These are phyloP conservation scores for Aspergillus sp. DNA, from an alignment of 2,329 filamentous ascomycete species.

Conservation along the genomic window DNA sequence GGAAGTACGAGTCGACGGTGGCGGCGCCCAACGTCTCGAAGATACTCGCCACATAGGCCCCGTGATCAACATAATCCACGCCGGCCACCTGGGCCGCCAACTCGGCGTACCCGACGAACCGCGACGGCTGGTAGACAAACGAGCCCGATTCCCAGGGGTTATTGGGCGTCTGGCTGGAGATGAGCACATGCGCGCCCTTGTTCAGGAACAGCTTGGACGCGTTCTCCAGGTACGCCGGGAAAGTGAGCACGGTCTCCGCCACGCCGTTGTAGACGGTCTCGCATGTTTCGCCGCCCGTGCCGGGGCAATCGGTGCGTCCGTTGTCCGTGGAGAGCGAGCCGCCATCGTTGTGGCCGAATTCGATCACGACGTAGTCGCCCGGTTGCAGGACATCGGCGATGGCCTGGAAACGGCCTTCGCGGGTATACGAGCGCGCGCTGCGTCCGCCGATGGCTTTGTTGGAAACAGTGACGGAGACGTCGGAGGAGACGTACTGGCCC, in stretches of 20 bases:
- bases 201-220: slow-evolving; percentile 53
- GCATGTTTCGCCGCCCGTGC: slow-evolving; percentile 54
- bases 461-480: slow-evolving; percentile 49
- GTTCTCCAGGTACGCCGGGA: slow-evolving; percentile 58
- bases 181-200: slow-evolving; percentile 60
- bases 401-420: slow-evolving; percentile 62
- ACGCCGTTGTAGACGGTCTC: slow-evolving; percentile 51
- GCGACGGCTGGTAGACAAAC: slow-evolving; percentile 47
- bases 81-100: slow-evolving; percentile 45
- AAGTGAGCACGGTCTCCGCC: slow-evolving; percentile 59
- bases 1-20: slow-evolving; percentile 54
- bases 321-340: slow-evolving; percentile 59
- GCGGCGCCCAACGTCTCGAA: slow-evolving; percentile 51
- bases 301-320: slow-evolving; percentile 58
- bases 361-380: slow-evolving; percentile 67
- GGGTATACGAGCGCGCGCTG: slow-evolving; percentile 63
- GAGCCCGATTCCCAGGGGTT: slow-evolving; percentile 60
- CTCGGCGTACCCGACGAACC: slow-evolving; percentile 58
- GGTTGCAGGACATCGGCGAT: slow-evolving; percentile 53
- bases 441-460: slow-evolving; percentile 67
- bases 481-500: slow-evolving; percentile 59
- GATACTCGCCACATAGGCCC: slow-evolving; percentile 55
- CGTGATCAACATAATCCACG: slow-evolving; percentile 59
- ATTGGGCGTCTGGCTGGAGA: slow-evolving; percentile 60
- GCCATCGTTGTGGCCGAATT: slow-evolving; percentile 72